Base-by-base conservation (phyloP, 2,329 filamentous ascomycete species). In the Truncatella angustata region DNA sequence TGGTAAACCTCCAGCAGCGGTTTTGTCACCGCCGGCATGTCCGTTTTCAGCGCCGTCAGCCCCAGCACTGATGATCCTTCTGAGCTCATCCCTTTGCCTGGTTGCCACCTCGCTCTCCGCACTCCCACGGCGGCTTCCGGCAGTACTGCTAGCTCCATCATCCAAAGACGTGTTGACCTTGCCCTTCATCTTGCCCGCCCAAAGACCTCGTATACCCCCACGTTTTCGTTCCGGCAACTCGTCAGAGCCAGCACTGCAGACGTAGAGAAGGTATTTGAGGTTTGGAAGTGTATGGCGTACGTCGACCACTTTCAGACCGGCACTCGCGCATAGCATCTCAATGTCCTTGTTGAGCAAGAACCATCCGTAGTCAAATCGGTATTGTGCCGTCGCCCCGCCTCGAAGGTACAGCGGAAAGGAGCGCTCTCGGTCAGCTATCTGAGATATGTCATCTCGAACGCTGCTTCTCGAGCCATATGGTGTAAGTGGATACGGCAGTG, bases 301-400 rank as follows among this genome's bases (percentile, higher is more conserved):
- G 63, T 99, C 94, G 56, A 97, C 80, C 1, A 96, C 86, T 43
- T 87, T 85, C 11, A 97, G 74, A 0, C 87, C 87, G 58, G 91
- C 85, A 1, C 78, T 76, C 3, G 75, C 72, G 54, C 83, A 86
- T 3, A 87, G 73, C 0, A 77, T 71, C 61, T 97, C 92, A 51
- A 99, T 92, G 64, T 97, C 78, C 71, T 97, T 97, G 73, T 97
- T 97, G 12, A 99, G 79, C n/a, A 97, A 75, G 63, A 97, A 99
- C 66, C 96, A 94, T 10, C 80, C 94, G 67, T 97, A 99, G 62
- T 97, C 93, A 69, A 97, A 97, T 2, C 93, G 86, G 73, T 93
- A 97, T 42, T 91, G 84, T 0, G 91, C 84, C 2, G 64, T 80
- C n/a, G 73, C 88, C 70, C 80, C 81, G 14, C 81, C 80, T 2